Percentiles rank a stretch among this genome's conserved stretches.
These are phyloP conservation scores for Wolfiporia cocos DNA, from an alignment of 1,284 basidiomycete species.

Conservation along the genomic window DNA sequence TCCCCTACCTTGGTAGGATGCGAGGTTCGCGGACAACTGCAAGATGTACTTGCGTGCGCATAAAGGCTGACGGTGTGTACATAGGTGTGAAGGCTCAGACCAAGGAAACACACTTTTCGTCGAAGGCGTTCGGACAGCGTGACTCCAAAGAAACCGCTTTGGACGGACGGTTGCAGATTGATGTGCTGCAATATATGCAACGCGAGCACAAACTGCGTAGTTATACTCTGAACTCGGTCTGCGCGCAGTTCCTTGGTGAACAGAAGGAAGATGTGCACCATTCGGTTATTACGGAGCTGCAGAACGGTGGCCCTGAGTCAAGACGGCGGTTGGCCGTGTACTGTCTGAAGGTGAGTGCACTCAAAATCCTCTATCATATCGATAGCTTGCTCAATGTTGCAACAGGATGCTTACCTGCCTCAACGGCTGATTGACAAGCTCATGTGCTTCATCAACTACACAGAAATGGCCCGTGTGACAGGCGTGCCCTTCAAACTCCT, in stretches of 20 bases:
- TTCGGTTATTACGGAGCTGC: conserved; percentile 93
- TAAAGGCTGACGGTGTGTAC: neutral
- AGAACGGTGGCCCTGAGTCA: conserved; percentile 91
- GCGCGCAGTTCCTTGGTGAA: conserved; percentile 92
- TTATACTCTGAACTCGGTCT: conserved; percentile 94
- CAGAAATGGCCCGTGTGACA: conserved; percentile 94
- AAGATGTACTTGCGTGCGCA: too few relatives aligned
- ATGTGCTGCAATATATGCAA: conserved; percentile 94
- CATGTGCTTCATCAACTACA: conserved; percentile 97
- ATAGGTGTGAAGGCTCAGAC: conserved; percentile 70
- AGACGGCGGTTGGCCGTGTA: conserved; percentile 89
- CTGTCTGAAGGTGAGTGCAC: conserved; percentile 85
- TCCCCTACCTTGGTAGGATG: conserved; percentile 77
- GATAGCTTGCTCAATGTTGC: too few relatives aligned
- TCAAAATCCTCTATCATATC: too few relatives aligned
- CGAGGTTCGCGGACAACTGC: conserved; percentile 43
- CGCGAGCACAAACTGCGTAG: conserved; percentile 92
- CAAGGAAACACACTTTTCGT: conserved; percentile 93
- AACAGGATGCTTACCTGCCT: conserved; percentile 95
- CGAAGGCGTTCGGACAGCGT: conserved; percentile 91
- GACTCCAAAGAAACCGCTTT: conserved; percentile 90
- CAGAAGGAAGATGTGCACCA: conserved; percentile 98
- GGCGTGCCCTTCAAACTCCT: conserved; percentile 97
- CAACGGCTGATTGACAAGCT: conserved; percentile 92
- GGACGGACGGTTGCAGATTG: conserved; percentile 88